Percentiles rank a stretch among this genome's conserved stretches.
These are phyloP conservation scores for Apiotrichum siamense DNA, from an alignment of 1,284 basidiomycete species.

Conservation along the genomic window DNA sequence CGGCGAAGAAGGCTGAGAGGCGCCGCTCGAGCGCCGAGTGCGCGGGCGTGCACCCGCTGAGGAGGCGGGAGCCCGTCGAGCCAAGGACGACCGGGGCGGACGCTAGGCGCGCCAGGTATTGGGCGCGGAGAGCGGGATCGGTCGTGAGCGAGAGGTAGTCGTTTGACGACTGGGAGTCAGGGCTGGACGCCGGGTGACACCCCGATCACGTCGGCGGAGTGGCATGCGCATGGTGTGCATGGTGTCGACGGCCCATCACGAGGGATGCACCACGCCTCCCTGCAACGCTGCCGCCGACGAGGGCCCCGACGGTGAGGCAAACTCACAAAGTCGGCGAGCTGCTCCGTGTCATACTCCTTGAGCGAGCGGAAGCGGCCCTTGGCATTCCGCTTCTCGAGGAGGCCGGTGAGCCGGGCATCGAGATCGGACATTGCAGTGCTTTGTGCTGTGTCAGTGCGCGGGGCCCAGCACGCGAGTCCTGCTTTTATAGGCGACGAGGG, in stretches of 20 bases:
- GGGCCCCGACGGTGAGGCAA: too few species aligned
- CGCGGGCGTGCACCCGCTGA: constrained; percentile 67
- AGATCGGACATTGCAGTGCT: constrained; percentile 19
- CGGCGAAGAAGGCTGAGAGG: constrained; percentile 59
- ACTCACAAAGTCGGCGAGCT: constrained; percentile 42
- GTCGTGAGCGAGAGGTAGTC: constrained; percentile 85
- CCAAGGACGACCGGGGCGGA: constrained; percentile 64
- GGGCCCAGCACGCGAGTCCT: too few species aligned
- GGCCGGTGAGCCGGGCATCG: constrained; percentile 21
- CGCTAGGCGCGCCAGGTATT: constrained; percentile 57
- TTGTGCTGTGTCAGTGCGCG: neutral
- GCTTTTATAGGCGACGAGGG: too few species aligned
- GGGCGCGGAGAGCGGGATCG: constrained; percentile 55
- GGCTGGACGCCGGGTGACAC: too few species aligned
- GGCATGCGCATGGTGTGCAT: too few species aligned
- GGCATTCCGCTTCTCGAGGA: constrained; percentile 26
- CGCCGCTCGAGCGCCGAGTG: constrained; percentile 66
- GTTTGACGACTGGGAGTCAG: constrained; percentile 52
- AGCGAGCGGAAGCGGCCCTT: constrained; percentile 35
- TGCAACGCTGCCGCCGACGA: too few species aligned
- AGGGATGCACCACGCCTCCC: too few species aligned
- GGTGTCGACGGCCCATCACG: too few species aligned
- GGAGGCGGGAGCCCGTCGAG: constrained; percentile 79
- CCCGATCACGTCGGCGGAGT: too few species aligned
- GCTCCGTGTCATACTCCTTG: constrained; percentile 32